phyloP scores from a whole-genome alignment of 1,284 basidiomycete genomes.

The Ceratobasidium sp. region DNA sequence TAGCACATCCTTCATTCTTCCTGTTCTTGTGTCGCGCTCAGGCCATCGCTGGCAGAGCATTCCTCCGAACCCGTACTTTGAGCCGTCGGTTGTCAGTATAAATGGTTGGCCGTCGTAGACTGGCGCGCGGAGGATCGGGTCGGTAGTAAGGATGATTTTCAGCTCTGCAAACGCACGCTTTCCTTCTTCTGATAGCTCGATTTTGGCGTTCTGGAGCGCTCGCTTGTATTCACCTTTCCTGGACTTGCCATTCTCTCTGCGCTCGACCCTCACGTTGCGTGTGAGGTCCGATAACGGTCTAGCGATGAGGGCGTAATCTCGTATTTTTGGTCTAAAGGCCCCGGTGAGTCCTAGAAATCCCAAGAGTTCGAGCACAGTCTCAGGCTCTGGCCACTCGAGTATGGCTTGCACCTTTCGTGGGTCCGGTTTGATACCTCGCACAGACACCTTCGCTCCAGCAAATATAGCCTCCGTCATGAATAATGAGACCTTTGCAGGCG shows the following conservation, averaged over 20 bases:
- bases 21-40: background rate
- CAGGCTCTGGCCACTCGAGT: conserved; percentile 50
- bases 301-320: conserved; percentile 49
- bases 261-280: conserved; percentile 24
- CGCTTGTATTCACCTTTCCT: conserved; percentile 36
- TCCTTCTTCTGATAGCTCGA: conserved; percentile 43
- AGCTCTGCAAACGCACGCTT: conserved; percentile 48
- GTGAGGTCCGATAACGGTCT: conserved; percentile 49
- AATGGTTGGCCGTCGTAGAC: conserved; percentile 50
- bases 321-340: conserved; percentile 48
- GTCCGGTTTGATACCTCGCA: conserved; percentile 49
- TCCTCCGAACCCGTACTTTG: conserved; percentile 50
- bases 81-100: conserved; percentile 51
- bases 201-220: conserved; percentile 20
- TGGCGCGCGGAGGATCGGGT: conserved; percentile 49
- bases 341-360: conserved; percentile 48
- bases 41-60: conserved; percentile 47
- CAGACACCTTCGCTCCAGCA: conserved; percentile 49
- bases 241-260: background rate
- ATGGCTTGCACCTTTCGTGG: conserved; percentile 51
- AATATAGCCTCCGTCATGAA: conserved; percentile 51
- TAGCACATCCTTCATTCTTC: background rate
- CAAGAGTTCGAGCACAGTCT: conserved; percentile 46
- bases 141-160: conserved; percentile 47
- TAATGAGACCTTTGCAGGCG: conserved; percentile 48